Conservation (phyloP, 2,329 filamentous ascomycete genomes). For the Cladophialophora bantiana region DNA sequence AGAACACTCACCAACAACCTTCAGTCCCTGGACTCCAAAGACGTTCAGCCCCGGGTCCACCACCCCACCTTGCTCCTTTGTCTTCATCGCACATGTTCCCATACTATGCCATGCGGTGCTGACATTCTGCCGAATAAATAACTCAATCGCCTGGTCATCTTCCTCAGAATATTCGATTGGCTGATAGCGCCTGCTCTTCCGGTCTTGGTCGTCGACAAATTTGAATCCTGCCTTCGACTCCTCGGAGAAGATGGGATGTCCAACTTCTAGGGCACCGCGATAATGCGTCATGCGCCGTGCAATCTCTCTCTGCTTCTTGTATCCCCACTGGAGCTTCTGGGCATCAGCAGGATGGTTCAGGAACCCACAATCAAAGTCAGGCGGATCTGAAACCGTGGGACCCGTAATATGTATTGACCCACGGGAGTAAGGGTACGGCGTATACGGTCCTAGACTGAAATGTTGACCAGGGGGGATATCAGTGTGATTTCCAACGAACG, state of each 20-base stretch:
- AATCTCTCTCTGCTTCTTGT: conserved; percentile 71
- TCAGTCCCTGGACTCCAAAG: background rate
- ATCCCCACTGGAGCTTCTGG: conserved; percentile 67
- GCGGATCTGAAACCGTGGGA: conserved; percentile 47
- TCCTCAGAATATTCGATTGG: conserved; percentile 58
- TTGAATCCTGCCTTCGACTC: conserved; percentile 54
- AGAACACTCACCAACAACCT: conserved; percentile 17
- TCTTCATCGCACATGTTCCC: conserved; percentile 40
- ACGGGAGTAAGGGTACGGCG: conserved; percentile 65
- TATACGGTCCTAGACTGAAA: background rate
- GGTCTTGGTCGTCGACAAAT: conserved; percentile 18
- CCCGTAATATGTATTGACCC: conserved; percentile 62
- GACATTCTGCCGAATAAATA: conserved; percentile 23
- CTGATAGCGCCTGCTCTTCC: conserved; percentile 38
- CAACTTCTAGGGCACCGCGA: conserved; percentile 48
- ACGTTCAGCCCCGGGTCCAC: background rate
- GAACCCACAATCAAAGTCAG: conserved; percentile 66
- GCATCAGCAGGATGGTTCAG: conserved; percentile 62
- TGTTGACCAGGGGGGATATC: conserved; percentile 43
- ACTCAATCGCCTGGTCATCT: conserved; percentile 57
- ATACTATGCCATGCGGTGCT: conserved; percentile 30
- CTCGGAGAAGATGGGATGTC: conserved; percentile 49
- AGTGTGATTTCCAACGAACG: conserved; percentile 34
- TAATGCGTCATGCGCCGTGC: conserved; percentile 62
- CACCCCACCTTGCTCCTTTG: background rate